phyloP scores from a whole-genome alignment of 257 asterid genomes.

The Solanum chmielewskii region DNA sequence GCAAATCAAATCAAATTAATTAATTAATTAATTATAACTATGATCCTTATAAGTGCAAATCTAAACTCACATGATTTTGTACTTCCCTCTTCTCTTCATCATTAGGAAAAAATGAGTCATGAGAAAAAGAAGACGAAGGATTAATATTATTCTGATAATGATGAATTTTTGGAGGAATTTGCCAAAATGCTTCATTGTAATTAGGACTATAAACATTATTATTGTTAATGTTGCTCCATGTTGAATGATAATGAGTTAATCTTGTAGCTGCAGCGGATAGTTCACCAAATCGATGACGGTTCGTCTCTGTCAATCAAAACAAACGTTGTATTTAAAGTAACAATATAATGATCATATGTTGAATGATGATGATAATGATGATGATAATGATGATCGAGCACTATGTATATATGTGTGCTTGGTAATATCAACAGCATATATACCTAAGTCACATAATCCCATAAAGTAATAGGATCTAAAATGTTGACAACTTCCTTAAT shows the following conservation, averaged over 20 bases:
- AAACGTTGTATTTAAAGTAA: background rate
- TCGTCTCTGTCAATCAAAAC: conserved; percentile 10
- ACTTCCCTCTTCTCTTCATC: conserved; percentile 21
- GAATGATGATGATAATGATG: background rate
- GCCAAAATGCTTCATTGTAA: conserved; percentile 52
- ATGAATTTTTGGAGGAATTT: conserved; percentile 15
- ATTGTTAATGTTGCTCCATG: conserved; percentile 7
- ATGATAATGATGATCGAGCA: background rate
- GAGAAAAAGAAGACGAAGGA: background rate
- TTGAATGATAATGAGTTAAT: conserved; percentile 8
- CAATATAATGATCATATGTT: background rate
- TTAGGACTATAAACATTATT: conserved; percentile 6
- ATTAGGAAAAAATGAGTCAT: background rate
- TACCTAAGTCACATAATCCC: no score
- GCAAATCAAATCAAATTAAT: background rate
- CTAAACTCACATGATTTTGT: conserved; percentile 80
- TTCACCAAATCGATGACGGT: conserved; percentile 23
- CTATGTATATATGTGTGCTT: no score
- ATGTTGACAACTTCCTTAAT: no score
- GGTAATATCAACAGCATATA: no score
- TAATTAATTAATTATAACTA: background rate
- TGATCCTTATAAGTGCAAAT: conserved; percentile 43
- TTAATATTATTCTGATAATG: background rate
- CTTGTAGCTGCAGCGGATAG: background rate
- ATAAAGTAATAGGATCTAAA: no score